phyloP scores from a whole-genome alignment of 202 grass and related monocot species.

The Musa balbisiana region DNA sequence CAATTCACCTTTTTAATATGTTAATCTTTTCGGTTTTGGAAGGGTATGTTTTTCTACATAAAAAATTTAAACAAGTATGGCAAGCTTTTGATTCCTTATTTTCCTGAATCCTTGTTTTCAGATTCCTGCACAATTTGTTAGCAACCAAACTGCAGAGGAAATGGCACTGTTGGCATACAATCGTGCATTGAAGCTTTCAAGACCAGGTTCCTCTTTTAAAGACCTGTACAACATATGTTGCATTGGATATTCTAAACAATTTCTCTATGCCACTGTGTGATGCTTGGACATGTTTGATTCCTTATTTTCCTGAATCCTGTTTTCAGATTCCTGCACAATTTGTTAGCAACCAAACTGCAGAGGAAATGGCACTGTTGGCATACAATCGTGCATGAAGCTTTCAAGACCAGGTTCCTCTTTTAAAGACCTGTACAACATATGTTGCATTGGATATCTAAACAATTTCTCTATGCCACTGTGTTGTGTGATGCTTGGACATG shows the following conservation, averaged over 20 bases:
- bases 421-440: neutral
- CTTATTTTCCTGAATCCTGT: slow-evolving; percentile 9
- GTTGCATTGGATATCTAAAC: neutral
- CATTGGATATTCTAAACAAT: neutral
- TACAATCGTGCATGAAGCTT: slow-evolving; percentile 83
- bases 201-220: slow-evolving; percentile 37
- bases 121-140: slow-evolving; percentile 74
- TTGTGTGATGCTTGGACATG: neutral
- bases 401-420: slow-evolving; percentile 52
- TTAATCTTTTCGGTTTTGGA: too few species aligned
- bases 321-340: slow-evolving; percentile 72
- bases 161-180: slow-evolving; percentile 73
- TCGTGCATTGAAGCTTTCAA: slow-evolving; percentile 86
- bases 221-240: neutral
- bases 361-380: slow-evolving; percentile 75
- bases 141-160: slow-evolving; percentile 71
- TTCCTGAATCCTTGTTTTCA: slow-evolving; percentile 27
- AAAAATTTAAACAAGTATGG: too few species aligned
- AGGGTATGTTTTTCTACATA: too few species aligned
- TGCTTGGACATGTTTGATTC: neutral
- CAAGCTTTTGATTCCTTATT: neutral
- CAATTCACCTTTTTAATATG: too few species aligned
- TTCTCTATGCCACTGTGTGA: neutral
- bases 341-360: slow-evolving; percentile 57
- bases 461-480: neutral